Evolutionary conservation across 306 rosid species (phyloP).

Genomic region (Aeschynomene evenia): DNA sequence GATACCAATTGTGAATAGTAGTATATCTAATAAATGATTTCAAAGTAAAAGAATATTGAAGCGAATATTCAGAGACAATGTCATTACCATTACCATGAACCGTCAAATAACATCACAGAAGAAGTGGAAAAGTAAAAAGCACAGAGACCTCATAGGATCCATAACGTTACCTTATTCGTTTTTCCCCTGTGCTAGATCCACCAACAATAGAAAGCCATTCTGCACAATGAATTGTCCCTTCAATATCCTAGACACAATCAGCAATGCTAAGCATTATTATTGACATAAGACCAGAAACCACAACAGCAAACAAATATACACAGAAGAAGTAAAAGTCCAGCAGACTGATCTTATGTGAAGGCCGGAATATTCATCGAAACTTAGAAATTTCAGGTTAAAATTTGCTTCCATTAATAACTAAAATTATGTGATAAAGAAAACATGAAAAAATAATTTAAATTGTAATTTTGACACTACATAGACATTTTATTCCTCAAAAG

Average conservation of each 20-base stretch:
- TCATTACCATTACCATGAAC: neutral
- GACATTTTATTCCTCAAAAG: constrained; percentile 29
- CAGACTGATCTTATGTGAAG: neutral
- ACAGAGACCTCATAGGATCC: constrained; percentile 10
- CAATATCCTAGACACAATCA: constrained; percentile 83
- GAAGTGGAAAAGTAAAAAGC: constrained; percentile 9
- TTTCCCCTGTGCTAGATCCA: constrained; percentile 93
- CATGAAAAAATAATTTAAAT: neutral
- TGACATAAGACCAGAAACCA: constrained; percentile 35
- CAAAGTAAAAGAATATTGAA: neutral
- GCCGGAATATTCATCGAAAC: neutral
- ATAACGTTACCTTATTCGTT: constrained; percentile 65
- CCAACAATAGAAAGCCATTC: constrained; percentile 99
- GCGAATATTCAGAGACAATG: constrained; percentile 15
- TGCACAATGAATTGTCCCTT: constrained; percentile 98
- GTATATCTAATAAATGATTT: constrained; percentile 7
- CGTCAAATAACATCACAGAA: constrained; percentile 8
- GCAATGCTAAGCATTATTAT: constrained; percentile 44
- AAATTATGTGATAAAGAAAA: constrained; percentile 7
- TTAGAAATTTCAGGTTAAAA: constrained; percentile 8
- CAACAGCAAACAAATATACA: constrained; percentile 31
- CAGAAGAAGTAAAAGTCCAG: constrained; percentile 7
- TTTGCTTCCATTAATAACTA: neutral
- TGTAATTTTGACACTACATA: neutral
- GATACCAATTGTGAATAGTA: neutral